Evolutionary conservation across 2,329 filamentous ascomycete species (phyloP).

Genomic region (Colletotrichum tofieldiae): DNA sequence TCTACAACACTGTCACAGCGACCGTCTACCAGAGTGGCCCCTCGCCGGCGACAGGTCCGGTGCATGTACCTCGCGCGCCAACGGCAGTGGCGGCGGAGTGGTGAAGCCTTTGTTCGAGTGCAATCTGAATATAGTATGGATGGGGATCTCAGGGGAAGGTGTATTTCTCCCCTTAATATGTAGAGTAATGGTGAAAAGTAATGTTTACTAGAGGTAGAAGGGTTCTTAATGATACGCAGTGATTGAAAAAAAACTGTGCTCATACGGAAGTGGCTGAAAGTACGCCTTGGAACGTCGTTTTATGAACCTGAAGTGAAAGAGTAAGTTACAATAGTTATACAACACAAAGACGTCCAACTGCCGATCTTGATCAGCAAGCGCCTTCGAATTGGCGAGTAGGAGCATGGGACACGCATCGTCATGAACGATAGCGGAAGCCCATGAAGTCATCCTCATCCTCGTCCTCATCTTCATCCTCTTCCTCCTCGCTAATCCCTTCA

Average conservation of each 20-base stretch:
- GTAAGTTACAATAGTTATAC: slow-evolving; percentile 40
- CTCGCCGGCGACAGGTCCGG: slow-evolving; percentile 8
- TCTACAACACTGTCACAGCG: slow-evolving; percentile 56
- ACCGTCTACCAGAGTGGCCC: slow-evolving; percentile 46
- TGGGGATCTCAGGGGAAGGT: neutral
- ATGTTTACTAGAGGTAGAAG: slow-evolving; percentile 24
- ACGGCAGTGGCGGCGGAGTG: slow-evolving; percentile 1
- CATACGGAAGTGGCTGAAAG: neutral
- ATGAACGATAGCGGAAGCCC: slow-evolving; percentile 67
- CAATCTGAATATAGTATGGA: neutral
- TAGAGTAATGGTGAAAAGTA: slow-evolving; percentile 34
- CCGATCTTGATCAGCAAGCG: neutral
- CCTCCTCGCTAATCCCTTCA: slow-evolving; percentile 50
- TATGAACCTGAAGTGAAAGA: slow-evolving; percentile 36
- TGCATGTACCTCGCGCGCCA: slow-evolving; percentile 29
- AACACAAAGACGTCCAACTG: slow-evolving; percentile 22
- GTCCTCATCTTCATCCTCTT: slow-evolving; percentile 60
- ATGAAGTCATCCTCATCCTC: slow-evolving; percentile 72
- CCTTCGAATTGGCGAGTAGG: neutral
- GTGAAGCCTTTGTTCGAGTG: neutral
- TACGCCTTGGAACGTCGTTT: slow-evolving; percentile 13
- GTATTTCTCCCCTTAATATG: neutral
- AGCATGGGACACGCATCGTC: slow-evolving; percentile 20
- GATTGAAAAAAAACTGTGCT: neutral
- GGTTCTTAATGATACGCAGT: neutral